Percentiles rank a stretch among this genome's conserved stretches.
These are phyloP conservation scores for Chrysoporthe deuterocubensis DNA, from an alignment of 2,329 filamentous ascomycete species.

Conservation along the genomic window DNA sequence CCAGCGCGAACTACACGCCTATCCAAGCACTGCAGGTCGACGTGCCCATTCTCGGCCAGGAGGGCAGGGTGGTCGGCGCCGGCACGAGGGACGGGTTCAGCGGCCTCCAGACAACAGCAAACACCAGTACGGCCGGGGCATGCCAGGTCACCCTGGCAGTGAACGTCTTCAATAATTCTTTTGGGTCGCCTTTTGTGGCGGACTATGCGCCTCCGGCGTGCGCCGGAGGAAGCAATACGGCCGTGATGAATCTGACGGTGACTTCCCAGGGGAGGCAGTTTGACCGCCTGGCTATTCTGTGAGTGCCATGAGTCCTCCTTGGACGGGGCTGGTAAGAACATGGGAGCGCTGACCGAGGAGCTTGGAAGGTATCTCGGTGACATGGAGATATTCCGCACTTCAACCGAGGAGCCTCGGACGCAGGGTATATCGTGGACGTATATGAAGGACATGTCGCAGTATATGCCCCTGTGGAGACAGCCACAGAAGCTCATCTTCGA, in stretches of 20 bases:
- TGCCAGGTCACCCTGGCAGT: conserved; percentile 23
- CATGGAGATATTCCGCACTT: conserved; percentile 68
- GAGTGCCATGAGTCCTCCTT: conserved; percentile 46
- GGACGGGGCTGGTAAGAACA: conserved; percentile 59
- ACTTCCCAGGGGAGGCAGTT: conserved; percentile 65
- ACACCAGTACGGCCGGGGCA: neutral
- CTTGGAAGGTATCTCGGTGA: conserved; percentile 59
- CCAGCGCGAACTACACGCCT: conserved; percentile 2
- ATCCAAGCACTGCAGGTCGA: conserved; percentile 23
- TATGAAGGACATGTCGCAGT: conserved; percentile 68
- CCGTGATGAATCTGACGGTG: conserved; percentile 69
- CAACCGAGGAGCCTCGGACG: conserved; percentile 66
- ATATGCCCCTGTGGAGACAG: conserved; percentile 59
- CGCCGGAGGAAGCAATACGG: conserved; percentile 58
- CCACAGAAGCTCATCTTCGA: conserved; percentile 70
- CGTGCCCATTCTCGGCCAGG: conserved; percentile 17
- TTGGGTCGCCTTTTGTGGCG: conserved; percentile 41
- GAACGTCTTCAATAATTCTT: conserved; percentile 25
- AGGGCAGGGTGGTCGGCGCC: conserved; percentile 17
- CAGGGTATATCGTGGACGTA: conserved; percentile 67
- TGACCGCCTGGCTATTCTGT: conserved; percentile 64
- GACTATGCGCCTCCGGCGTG: conserved; percentile 63
- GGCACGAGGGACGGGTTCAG: conserved; percentile 20
- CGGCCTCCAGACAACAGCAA: conserved; percentile 16
- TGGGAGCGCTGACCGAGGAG: neutral